Conservation (phyloP, 2,329 filamentous ascomycete species). For the Penicillium sp. region DNA sequence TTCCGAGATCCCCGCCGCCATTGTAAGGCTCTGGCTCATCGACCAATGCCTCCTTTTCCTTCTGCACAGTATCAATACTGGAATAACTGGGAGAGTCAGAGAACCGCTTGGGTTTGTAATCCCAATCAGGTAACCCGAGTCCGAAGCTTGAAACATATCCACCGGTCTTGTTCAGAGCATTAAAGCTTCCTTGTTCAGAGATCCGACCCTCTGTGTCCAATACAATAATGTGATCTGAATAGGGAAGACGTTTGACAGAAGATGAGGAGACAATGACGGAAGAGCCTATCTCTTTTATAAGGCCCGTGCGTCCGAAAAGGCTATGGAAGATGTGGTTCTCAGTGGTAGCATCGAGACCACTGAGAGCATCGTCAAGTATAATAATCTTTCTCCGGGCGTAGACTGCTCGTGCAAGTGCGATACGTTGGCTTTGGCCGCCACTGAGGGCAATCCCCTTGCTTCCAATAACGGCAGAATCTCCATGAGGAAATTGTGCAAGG, state of each 20-base stretch:
- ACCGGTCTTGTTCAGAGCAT: constrained; percentile 34
- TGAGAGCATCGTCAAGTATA: constrained; percentile 54
- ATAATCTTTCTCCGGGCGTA: constrained; percentile 51
- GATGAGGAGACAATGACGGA: constrained; percentile 44
- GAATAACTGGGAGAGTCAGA: constrained; percentile 21
- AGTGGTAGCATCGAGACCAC: constrained; percentile 51
- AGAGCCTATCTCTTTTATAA: constrained; percentile 43
- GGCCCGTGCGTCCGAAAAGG: constrained; percentile 48
- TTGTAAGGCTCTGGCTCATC: constrained; percentile 30
- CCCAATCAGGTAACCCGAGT: constrained; percentile 34
- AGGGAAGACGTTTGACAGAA: constrained; percentile 42
- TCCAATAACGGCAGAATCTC: constrained; percentile 50
- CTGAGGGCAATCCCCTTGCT: constrained; percentile 54
- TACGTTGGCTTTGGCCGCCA: constrained; percentile 54
- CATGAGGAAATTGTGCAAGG: constrained; percentile 40
- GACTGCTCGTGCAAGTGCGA: constrained; percentile 54
- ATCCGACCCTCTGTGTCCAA: constrained; percentile 41
- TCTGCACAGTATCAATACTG: constrained; percentile 18
- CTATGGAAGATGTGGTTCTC: constrained; percentile 51
- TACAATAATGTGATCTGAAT: constrained; percentile 45
- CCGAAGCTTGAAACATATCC: constrained; percentile 46
- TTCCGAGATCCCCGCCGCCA: constrained; percentile 43
- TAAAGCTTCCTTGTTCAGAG: constrained; percentile 44
- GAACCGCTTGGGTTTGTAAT: constrained; percentile 24
- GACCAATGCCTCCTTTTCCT: constrained; percentile 22